Evolutionary conservation across 2,329 filamentous ascomycete genomes (phyloP).

Genomic region (Diplodia scrobiculata): DNA sequence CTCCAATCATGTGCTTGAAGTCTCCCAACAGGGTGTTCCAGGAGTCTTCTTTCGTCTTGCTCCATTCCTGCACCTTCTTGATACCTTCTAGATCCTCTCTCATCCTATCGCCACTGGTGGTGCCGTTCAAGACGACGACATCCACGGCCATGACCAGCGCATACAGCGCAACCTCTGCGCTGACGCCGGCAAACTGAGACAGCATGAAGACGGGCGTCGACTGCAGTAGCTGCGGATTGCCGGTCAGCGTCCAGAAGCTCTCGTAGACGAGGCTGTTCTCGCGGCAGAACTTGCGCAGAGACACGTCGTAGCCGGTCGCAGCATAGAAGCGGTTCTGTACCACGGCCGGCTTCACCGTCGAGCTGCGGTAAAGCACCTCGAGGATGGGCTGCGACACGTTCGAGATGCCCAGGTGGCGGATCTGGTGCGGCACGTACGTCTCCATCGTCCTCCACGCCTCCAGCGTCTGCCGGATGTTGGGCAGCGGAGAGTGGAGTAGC

Average conservation of each 20-base stretch:
- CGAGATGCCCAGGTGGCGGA: constrained; percentile 72
- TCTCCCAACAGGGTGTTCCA: constrained; percentile 28
- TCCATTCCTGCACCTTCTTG: constrained; percentile 40
- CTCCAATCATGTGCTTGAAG: constrained; percentile 26
- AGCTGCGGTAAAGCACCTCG: constrained; percentile 53
- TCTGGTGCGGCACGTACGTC: constrained; percentile 62
- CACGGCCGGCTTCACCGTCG: constrained; percentile 59
- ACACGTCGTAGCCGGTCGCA: constrained; percentile 61
- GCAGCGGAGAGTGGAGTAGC: constrained; percentile 61
- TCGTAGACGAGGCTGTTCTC: constrained; percentile 59
- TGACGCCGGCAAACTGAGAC: constrained; percentile 49
- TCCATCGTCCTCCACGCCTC: constrained; percentile 68
- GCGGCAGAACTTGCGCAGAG: constrained; percentile 60
- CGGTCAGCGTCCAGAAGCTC: constrained; percentile 64
- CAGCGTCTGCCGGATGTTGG: constrained; percentile 56
- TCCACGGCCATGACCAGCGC: constrained; percentile 58
- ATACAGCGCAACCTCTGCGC: constrained; percentile 57
- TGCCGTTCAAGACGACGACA: constrained; percentile 59
- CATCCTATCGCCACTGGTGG: constrained; percentile 57
- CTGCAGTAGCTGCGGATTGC: constrained; percentile 56
- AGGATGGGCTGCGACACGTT: constrained; percentile 67
- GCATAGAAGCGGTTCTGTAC: constrained; percentile 76
- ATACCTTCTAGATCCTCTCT: constrained; percentile 54
- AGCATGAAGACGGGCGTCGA: constrained; percentile 55
- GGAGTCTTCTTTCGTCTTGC: constrained; percentile 15